These are phyloP conservation scores for Lactarius hengduanensis DNA, from an alignment of 768 basidiomycete genomes.

Conservation along the genomic window DNA sequence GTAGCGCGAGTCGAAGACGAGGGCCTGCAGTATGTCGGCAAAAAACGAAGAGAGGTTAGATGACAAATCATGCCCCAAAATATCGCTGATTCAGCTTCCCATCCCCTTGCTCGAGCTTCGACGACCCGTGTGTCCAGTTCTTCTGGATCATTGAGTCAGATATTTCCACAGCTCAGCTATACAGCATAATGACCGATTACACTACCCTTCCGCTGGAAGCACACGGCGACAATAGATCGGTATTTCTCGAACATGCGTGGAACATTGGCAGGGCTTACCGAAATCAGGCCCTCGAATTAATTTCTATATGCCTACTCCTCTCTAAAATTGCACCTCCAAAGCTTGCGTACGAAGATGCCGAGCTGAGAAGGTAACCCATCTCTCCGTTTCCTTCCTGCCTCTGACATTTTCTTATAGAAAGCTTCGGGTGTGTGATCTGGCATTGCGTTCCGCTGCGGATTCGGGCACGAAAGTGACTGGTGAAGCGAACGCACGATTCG, in stretches of 20 bases:
- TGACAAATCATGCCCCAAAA: no score
- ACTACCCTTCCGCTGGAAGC: background rate
- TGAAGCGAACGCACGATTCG: background rate
- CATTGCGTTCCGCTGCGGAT: background rate
- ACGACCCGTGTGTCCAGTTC: no score
- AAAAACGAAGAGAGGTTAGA: no score
- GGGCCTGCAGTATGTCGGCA: no score
- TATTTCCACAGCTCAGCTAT: conserved; percentile 12
- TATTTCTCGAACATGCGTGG: background rate
- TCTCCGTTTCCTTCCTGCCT: background rate
- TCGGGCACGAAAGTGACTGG: background rate
- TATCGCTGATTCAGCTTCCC: no score
- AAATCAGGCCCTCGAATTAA: background rate
- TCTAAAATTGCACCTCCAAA: background rate
- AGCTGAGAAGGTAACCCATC: background rate
- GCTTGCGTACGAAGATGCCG: background rate
- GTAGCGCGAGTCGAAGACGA: no score
- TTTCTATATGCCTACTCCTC: background rate
- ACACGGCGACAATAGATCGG: background rate
- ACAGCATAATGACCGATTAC: no score
- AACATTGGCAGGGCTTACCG: background rate
- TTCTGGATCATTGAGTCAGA: conserved; percentile 35
- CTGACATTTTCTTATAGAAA: background rate
- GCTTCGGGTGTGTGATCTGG: background rate
- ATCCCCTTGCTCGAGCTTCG: no score